Evolutionary conservation across 2,329 filamentous ascomycete species (phyloP), one percentile per base, ranked within the genome.

Genomic region (Colletotrichum lentis): DNA sequence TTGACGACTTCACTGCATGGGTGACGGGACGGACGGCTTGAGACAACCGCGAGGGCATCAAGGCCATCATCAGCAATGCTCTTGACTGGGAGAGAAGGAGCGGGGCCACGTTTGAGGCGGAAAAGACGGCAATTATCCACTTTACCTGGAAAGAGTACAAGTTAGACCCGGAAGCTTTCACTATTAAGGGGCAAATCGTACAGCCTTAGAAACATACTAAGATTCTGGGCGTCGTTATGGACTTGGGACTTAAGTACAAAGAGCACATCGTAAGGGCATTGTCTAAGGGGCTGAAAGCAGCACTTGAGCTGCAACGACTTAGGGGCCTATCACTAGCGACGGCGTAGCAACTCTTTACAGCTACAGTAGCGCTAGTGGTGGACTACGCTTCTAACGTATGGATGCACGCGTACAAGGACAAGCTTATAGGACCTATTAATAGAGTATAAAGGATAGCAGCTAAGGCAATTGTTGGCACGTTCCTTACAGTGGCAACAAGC

Each of bases 91-190:
- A 76, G 55, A 73, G 56, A 39, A 64, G 71, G 49, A 75, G 74
- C 53, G 69, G 74, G 20, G 65, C 59, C 24, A 70, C 65, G 18
- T 71, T 71, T 37, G 59, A 70, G 53, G 64, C 68, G 14, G 62
- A 71, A 10, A 71, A 87, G 71, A 84, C 86, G 66, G 84, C 86
- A 70, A 89, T 90, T 85, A 87, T 88, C 8, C 86, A 87, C 71
- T 90, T 90, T 71, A 85, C 89, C 59, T 83, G 70, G 86, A 88
- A 74, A 10, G 59, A 57, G 2, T 49, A 65, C 35, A 69, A 86
- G 91, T 39, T 50, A 37, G 47, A 66, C n/a, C 27, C 5, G 12
- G 24, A 49, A 49, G 16, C 24, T 6, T 49, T 22, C 16, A 56
- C 20, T 6, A 56, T 31, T 2, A 54, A 54, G n/a, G 50, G 35